Conservation (phyloP, 345 rosid genomes). For the thale cress (Arabidopsis thaliana) region TAIR10.1 NC_003075.7:5286001-5286500, state of each 20-base stretch:
- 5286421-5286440: conserved; percentile 58
- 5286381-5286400: conserved; percentile 57
- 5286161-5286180: neutral
- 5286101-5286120: neutral
- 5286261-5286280: conserved; percentile 43
- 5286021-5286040: too few relatives aligned
- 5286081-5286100: neutral
- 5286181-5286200: neutral
- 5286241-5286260: conserved; percentile 7
- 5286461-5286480: conserved; percentile 49
- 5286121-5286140: neutral
- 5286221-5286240: neutral
- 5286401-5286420: conserved; percentile 53
- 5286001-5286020: too few relatives aligned
- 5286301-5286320: neutral
- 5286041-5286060: too few relatives aligned
- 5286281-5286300: conserved; percentile 7
- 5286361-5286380: conserved; percentile 60
- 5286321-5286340: conserved; percentile 19
- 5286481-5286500: conserved; percentile 80
- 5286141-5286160: neutral
- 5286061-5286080: too few relatives aligned
- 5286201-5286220: neutral
- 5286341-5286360: conserved; percentile 52
- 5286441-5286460: conserved; percentile 43